Conservation (phyloP, 257 asterid genomes). For the Dorcoceras hygrometricum region DNA sequence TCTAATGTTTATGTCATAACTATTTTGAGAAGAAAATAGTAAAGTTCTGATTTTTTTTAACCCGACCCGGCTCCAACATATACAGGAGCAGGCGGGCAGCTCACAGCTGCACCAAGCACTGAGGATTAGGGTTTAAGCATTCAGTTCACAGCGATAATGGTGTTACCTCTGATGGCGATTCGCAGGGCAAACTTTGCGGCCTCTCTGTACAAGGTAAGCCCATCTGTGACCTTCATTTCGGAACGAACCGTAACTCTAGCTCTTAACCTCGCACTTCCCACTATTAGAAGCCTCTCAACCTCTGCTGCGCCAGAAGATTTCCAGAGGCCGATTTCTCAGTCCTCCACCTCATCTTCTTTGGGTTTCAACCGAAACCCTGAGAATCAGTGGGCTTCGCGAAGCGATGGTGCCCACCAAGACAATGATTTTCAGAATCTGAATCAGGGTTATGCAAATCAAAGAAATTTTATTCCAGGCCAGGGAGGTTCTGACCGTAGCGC, state of each 20-base stretch:
- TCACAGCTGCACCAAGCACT: background rate
- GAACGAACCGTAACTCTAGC: slow-evolving; percentile 33
- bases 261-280: slow-evolving; percentile 27
- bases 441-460: slow-evolving; percentile 40
- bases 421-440: slow-evolving; percentile 40
- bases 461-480: slow-evolving; percentile 28
- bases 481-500: slow-evolving; percentile 30
- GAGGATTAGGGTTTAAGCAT: slow-evolving; percentile 32
- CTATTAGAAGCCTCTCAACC: slow-evolving; percentile 42
- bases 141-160: slow-evolving; percentile 35
- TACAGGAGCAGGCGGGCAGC: too few relatives aligned
- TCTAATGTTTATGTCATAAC: too few relatives aligned
- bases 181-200: slow-evolving; percentile 30
- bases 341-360: slow-evolving; percentile 35
- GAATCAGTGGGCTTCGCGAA: slow-evolving; percentile 33
- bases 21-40: too few relatives aligned
- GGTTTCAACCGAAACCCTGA: slow-evolving; percentile 29
- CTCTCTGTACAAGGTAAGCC: slow-evolving; percentile 34
- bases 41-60: too few relatives aligned
- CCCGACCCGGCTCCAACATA: too few relatives aligned
- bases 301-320: slow-evolving; percentile 40
- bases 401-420: slow-evolving; percentile 20
- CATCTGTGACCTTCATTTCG: slow-evolving; percentile 27
- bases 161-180: slow-evolving; percentile 39
- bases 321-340: slow-evolving; percentile 28